A percentile compares a stretch with the other conserved stretches of the same genome.
phyloP scores from a whole-genome alignment of 2,329 filamentous ascomycete species.

The Eutypella sp. region DNA sequence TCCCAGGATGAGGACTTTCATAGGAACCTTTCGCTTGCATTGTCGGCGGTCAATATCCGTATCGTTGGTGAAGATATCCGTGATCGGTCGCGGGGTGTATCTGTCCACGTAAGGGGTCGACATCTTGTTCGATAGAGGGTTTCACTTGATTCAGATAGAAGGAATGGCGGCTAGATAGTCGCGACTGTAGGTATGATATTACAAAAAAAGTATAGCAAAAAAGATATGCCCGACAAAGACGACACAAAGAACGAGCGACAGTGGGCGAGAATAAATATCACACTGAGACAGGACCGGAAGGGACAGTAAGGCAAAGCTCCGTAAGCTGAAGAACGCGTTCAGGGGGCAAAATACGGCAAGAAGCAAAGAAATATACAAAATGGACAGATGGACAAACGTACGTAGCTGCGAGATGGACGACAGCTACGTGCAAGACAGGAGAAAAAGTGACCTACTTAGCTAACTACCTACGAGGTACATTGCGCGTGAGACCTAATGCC shows the following conservation, averaged over 20 bases:
- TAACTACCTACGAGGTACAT: background rate
- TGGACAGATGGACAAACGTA: no score
- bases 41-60: slow-evolving; percentile 63
- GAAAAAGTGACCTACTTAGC: background rate
- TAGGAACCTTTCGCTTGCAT: slow-evolving; percentile 62
- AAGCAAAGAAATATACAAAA: no score
- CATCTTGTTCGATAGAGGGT: slow-evolving; percentile 13
- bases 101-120: slow-evolving; percentile 18
- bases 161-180: background rate
- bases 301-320: background rate
- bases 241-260: background rate
- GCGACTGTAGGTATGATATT: background rate
- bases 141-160: background rate
- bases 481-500: background rate
- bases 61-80: slow-evolving; percentile 59
- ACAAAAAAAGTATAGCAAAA: background rate
- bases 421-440: background rate
- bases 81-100: slow-evolving; percentile 39
- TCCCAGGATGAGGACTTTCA: slow-evolving; percentile 67
- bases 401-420: no score
- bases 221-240: background rate
- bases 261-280: background rate
- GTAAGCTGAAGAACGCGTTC: no score
- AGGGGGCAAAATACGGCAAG: no score
- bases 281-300: background rate